Base-by-base conservation (phyloP, 352 stramenopile genomes). In the Globisporangium cylindrosporum region DNA sequence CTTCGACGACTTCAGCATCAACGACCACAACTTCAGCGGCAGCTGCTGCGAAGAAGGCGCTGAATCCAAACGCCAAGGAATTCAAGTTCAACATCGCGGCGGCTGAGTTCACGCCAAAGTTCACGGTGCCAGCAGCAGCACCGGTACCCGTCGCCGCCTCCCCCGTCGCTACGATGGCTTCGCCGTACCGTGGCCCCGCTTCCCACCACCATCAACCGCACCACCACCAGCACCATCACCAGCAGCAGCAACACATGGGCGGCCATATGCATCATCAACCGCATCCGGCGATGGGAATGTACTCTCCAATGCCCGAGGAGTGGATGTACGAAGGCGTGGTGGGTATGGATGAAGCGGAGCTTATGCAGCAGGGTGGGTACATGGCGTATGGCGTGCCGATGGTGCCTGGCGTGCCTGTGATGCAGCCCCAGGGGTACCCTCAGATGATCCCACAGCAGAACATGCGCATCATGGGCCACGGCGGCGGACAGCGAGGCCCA, bases 1-100 rank as follows among this genome's bases (percentile, higher is more conserved):
- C 29, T 32, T 32, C 27, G 27, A 34, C 38, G 1, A 56, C 59
- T 5, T 27, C 57, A 15, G 63, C 64, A 34, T 55, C 67, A 2
- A 59, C 64, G 36, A 46, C 57, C 4, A 59, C 61, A 4, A 14
- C 67, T 8, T 38, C 55, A 53, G 57, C 54, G 22, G 6, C 63
- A 25, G 66, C 74, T 41, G 66, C 72, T 41, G 59, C 76, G 48
- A 94, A 92, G 72, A 94, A 92, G 72, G 68, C 59, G 25, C 75
- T 96, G 65, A 96, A 96, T 66, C 82, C 86, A 43, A 91, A 93
- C 34, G 87, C 87, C 3, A 94, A 93, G 75, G 89, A 96, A 68
- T 96, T 94, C 72, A 94, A 93, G 72, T 75, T 93, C 36, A 95
- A 74, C 49, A 84, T 84, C 9, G 65, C 75, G 3, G 89, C 89